Evolutionary conservation across 148 eudicot genomes (phyloP), one percentile per base, ranked within the genome.

Genomic region (Euryodendron excelsum): DNA sequence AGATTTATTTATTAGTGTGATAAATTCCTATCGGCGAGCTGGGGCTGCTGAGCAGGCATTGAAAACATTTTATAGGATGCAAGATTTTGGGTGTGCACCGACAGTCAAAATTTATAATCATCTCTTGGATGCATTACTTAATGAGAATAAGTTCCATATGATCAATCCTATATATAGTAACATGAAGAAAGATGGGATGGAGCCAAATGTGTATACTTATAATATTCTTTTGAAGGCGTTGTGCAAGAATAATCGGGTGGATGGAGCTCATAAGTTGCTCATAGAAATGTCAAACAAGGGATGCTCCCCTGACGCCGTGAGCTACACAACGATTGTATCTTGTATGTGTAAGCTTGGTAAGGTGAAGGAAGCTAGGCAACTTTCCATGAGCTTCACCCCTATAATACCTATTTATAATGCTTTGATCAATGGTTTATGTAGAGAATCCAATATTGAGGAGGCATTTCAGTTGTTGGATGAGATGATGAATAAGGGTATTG

Each of bases 151-250:
- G 87, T 94, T 92, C 87, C 84, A 84, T 69, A 86, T 88, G 91
- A 89, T 92, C 36, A 90, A 86, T 79, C 89, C 91, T 9, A 45
- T 92, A 28, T 94, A 90, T 82, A 50, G 85, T 75, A 86, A 92
- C 53, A 94, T 94, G 98, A 90, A 89, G 88, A 89, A 87, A 77
- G 96, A 92, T 75, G 94, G 94, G 74, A 68, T 94, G 21, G 94
- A 89, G 79, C 94, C 98, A 11, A 92, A 90, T 79, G 90, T 90
- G 84, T 94, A 84, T 80, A 94, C 98, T 3, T 94, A 94, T 79
- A 94, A 94, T 78, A 87, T 92, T 71, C 89, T 94, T 50, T 80
- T 94, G 93, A 94, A 94, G 79, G 97, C 97, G 0, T 85, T 94
- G 81, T 92, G 98, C 73, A 92, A 89, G 82, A 92, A 89, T 86